These are phyloP conservation scores for Inga laurina DNA, from an alignment of 306 rosid species.

Conservation along the genomic window DNA sequence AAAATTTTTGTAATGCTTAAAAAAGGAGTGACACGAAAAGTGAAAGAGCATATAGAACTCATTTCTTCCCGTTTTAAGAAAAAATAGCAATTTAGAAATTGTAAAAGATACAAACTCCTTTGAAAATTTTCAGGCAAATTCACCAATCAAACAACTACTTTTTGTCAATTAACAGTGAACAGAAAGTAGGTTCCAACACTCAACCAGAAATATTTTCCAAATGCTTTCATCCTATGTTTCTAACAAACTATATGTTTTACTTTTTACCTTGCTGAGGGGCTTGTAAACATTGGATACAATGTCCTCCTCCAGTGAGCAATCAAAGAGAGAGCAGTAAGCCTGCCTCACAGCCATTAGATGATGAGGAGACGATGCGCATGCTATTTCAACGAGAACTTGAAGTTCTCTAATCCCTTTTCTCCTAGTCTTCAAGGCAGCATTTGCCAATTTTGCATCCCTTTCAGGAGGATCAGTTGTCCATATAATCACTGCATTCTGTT, in stretches of 20 bases:
- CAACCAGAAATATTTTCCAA: neutral
- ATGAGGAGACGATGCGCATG: slow-evolving; percentile 67
- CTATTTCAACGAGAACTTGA: slow-evolving; percentile 57
- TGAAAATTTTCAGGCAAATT: neutral
- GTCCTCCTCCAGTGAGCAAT: slow-evolving; percentile 72
- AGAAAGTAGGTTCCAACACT: neutral
- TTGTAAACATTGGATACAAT: slow-evolving; percentile 43
- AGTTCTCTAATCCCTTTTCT: slow-evolving; percentile 45
- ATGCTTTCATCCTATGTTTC: neutral
- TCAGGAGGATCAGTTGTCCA: slow-evolving; percentile 67
- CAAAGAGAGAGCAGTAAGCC: slow-evolving; percentile 48
- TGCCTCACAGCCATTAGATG: slow-evolving; percentile 70
- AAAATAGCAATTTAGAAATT: neutral
- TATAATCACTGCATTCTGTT: slow-evolving; percentile 55
- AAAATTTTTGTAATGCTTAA: neutral
- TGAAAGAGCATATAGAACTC: neutral
- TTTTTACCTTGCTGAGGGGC: slow-evolving; percentile 58
- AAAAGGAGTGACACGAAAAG: neutral
- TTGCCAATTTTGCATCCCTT: slow-evolving; percentile 70
- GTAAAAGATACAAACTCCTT: neutral
- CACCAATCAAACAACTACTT: neutral
- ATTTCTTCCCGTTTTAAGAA: neutral
- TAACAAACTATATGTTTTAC: neutral
- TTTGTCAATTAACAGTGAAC: neutral
- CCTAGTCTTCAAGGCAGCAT: slow-evolving; percentile 41